Evolutionary conservation across 2,329 filamentous ascomycete species (phyloP), one percentile per base, ranked within the genome.

Genomic region (Ilyonectria mors-panacis): DNA sequence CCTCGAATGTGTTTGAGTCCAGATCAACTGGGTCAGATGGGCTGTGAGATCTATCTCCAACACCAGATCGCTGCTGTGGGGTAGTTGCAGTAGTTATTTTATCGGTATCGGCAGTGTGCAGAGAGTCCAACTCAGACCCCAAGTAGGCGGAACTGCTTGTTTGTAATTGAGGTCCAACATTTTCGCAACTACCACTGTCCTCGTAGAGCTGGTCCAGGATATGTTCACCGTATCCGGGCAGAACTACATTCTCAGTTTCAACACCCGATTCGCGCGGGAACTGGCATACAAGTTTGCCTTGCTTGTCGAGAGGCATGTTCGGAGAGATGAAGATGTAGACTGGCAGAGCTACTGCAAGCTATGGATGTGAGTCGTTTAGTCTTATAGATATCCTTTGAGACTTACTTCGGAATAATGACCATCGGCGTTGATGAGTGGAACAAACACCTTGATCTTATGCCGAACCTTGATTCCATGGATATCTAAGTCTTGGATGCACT

Each of bases 291-390:
- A 98, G 86, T 72, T 92, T 92, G 70, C 97, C 95, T 63, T 95
- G 88, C 48, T 96, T 94, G 74, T 95, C 93, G 42, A 98, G 88
- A 0, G 93, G 92, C 72, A 97, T 89, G 75, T 95, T 95, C 0
- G 95, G 95, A 1, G 96, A 98, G 70, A 98, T 97, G 81, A 97
- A 98, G 28, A 99, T 91, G 57, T 93, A 93, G 13, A 98, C 88
- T 1, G 96, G 95, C 19, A 98, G 88, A 26, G 94, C 95, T 55
- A 95, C 94, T 53, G 95, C 91, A 58, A 98, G 88, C 90, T 93
- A 4, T 26, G 1, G 13, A 7, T 30, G 10, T 60, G 10, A 57
- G 23, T 5, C 9, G 7, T 42, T 68, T 21, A 61, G 53, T n/a
- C 19, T 4, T 2, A 1, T 17, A 23, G 12, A n/a, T 7, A 2